These are phyloP conservation scores for Chlorella sorokiniana DNA, from an alignment of 139 green algal genomes.

Conservation along the genomic window DNA sequence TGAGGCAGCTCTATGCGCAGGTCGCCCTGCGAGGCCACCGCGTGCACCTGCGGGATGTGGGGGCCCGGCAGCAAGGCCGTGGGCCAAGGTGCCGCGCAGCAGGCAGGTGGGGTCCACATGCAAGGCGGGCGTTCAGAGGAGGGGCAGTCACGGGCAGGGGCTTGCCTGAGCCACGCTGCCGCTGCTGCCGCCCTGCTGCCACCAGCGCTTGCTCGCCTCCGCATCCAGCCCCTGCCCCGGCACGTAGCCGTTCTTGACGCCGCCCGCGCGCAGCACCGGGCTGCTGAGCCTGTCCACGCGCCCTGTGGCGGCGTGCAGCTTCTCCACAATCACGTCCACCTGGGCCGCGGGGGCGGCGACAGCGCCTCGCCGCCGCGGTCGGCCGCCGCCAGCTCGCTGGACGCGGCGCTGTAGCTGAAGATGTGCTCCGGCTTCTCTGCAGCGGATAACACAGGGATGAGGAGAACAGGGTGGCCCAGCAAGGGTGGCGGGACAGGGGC, in stretches of 20 bases:
- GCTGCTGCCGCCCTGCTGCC: neutral
- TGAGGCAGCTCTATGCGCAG: slow-evolving; percentile 6
- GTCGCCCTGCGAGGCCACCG: neutral
- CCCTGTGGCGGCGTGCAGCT: neutral
- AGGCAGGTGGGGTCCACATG: neutral
- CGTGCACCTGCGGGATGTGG: neutral
- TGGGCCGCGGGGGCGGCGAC: neutral
- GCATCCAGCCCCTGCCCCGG: neutral
- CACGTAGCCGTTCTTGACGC: neutral
- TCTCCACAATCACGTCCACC: slow-evolving; percentile 12
- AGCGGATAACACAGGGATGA: neutral
- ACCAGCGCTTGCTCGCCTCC: neutral
- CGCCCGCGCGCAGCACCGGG: slow-evolving; percentile 16
- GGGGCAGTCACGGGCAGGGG: neutral
- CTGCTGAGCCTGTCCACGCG: slow-evolving; percentile 8
- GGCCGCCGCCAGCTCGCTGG: neutral
- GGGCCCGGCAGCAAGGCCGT: neutral
- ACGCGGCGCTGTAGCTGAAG: slow-evolving; percentile 9
- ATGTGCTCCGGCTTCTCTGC: slow-evolving; percentile 37
- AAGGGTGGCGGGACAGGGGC: no score
- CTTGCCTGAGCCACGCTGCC: neutral
- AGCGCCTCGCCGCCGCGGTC: neutral
- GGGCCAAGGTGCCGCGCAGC: neutral
- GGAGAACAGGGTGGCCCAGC: no score
- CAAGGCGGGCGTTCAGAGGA: neutral